These are phyloP conservation scores for Xylaria sp. DNA, from an alignment of 2,329 filamentous ascomycete genomes.

Conservation along the genomic window DNA sequence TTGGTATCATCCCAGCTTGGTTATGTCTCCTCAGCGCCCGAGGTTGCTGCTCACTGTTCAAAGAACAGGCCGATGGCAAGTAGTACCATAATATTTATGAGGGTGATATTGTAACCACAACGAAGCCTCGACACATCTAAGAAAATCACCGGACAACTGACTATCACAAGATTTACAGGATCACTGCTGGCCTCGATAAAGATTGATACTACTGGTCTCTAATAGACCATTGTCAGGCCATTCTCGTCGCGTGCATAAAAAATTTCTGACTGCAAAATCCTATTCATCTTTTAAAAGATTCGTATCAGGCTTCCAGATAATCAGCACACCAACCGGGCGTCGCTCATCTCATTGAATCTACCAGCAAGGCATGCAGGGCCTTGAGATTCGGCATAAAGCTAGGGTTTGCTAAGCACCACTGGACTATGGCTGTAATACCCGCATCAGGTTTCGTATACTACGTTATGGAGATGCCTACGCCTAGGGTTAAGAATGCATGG, in stretches of 20 bases:
- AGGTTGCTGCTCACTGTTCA: no score
- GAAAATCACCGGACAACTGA: no score
- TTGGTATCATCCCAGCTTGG: no score
- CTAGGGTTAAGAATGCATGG: not conserved
- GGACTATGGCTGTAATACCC: not conserved
- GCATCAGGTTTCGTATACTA: not conserved
- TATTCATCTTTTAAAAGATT: not conserved
- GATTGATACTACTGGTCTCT: no score
- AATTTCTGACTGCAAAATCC: not conserved
- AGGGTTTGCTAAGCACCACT: not conserved
- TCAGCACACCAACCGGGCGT: not conserved
- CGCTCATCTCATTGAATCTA: not conserved
- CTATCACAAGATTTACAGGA: not conserved
- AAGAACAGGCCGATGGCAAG: no score
- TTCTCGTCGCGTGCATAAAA: not conserved
- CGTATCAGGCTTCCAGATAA: not conserved
- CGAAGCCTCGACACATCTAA: no score
- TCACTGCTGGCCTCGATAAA: not conserved
- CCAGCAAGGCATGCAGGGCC: not conserved
- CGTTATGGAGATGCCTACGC: not conserved
- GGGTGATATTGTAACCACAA: no score
- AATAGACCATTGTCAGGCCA: no score
- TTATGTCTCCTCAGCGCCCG: no score
- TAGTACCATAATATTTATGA: no score
- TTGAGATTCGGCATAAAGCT: not conserved